A percentile compares a stretch with the other conserved stretches of the same genome.
These are phyloP conservation scores for Entomophthora muscae DNA, from an alignment of 371 early-diverging fungal species.

Conservation along the genomic window DNA sequence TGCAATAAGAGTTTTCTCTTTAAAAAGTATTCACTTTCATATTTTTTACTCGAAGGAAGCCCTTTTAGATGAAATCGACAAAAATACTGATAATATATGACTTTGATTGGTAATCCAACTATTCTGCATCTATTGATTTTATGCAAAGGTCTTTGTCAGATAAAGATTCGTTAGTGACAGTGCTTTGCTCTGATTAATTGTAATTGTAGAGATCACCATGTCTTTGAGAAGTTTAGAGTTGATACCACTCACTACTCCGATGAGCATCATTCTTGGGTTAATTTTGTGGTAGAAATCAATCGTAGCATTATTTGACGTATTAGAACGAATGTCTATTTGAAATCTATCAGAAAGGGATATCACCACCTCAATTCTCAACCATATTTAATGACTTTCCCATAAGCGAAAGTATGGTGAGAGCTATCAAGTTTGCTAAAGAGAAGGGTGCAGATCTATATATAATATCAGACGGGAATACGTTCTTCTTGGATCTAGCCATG, in stretches of 20 bases:
- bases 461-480: background rate
- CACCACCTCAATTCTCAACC: background rate
- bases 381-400: background rate
- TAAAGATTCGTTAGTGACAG: conserved; percentile 1
- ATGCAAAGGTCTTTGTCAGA: background rate
- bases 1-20: too few species aligned
- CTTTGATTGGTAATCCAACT: background rate
- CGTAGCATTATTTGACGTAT: background rate
- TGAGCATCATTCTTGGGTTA: background rate
- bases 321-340: background rate
- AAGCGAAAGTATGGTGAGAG: background rate
- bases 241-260: background rate
- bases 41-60: too few species aligned
- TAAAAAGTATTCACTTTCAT: too few species aligned
- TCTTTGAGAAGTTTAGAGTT: background rate
- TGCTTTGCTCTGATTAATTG: background rate
- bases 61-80: background rate
- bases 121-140: background rate
- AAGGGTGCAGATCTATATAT: background rate
- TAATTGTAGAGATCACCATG: conserved; percentile 1
- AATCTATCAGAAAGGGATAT: background rate
- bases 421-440: background rate
- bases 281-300: background rate
- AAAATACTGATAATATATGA: background rate
- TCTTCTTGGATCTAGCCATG: background rate